Evolutionary conservation across 2,329 filamentous ascomycete species (phyloP), one percentile per base, ranked within the genome.

Genomic region (Cladophialophora yegresii): DNA sequence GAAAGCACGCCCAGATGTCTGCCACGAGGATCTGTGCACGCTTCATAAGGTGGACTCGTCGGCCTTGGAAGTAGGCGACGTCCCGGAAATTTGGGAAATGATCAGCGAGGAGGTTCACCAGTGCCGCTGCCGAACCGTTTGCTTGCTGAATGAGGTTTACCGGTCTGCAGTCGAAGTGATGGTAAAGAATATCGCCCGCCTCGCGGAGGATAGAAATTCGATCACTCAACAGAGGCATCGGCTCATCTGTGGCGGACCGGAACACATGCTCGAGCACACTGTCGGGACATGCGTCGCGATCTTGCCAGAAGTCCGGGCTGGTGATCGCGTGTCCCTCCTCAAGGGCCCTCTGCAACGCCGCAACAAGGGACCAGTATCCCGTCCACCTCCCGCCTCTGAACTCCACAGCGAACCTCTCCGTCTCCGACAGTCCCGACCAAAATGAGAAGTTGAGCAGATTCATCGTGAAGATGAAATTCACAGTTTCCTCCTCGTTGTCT

Each of bases 391-490:
- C 88, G 30, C 87, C 92, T 53, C 84, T 85, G 77, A 97, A 98
- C 63, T 91, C 88, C 49, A 99, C 84, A 9, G 89, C 85, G 76
- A 93, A 99, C 10, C 92, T 84, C 71, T 93, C 87, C 4, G 87
- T 83, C 10, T 90, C 87, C 2, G 76, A 73, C 64, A 82, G 78
- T 58, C 91, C 88, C 13, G 91, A 96, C 95, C 95, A 99, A 76
- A 99, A 99, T 23, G 89, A 96, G 75, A 98, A 99, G 75, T 99
- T 99, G 57, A 99, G 80, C 30, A 99, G 77, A 75, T 99, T 95
- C 92, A 99, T 96, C 22, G 91, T 92, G 75, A 99, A 98, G 72
- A 99, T 93, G 75, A 99, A 98, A 68, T 91, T 89, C 23, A 96
- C 86, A 0, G 92, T 93, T 57, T 78, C 83, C 73, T 91, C 90